Base-by-base conservation (phyloP, 495 filamentous ascomycete genomes). In the Penicillium turbatum region DNA sequence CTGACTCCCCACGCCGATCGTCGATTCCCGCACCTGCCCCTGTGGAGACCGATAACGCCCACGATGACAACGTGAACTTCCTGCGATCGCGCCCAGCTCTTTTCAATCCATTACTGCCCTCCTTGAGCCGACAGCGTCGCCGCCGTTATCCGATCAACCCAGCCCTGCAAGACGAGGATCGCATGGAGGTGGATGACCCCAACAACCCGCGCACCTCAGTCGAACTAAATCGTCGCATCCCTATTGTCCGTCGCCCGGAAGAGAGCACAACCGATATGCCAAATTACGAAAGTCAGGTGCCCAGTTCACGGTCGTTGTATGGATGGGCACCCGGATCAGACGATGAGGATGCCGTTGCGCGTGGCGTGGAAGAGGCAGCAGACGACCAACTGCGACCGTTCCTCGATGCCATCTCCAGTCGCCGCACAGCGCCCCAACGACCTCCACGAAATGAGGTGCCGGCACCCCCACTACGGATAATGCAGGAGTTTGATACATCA, bases 281-380 rank as follows among this genome's bases (percentile, higher is more conserved):
- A 11, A 72, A 71, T 52, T 84, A 82, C 61, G 75, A 79, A 44
- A 70, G 74, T 24, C 76, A 72, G 37, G 60, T 76, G 2, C 71
- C 79, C 19, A 78, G 71, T 46, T 56, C 72, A 45, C 76, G 80
- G 39, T 73, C 69, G 39, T 65, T 83, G 21, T 82, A 83, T 62
- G 82, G 82, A 53, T 84, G 82, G 83, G 78, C 80, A 21, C 82
- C 82, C 10, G 74, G 74, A 5, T 76, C 79, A 34, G 77, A 81
- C 36, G 72, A 78, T 30, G 80, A 83, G 30, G 76, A 77, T 24
- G 68, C 72, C 26, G 72, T 72, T 35, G 13, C 6, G 34, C 57
- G 31, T 5, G 55, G 48, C 36, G 49, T 50, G 41, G 62, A 66
- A 30, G 66, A 70, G 37, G 56, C 62, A 36, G 57, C 63, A n/a